Conservation (phyloP, 305 asterid species). For the Coffea humblotiana region DNA sequence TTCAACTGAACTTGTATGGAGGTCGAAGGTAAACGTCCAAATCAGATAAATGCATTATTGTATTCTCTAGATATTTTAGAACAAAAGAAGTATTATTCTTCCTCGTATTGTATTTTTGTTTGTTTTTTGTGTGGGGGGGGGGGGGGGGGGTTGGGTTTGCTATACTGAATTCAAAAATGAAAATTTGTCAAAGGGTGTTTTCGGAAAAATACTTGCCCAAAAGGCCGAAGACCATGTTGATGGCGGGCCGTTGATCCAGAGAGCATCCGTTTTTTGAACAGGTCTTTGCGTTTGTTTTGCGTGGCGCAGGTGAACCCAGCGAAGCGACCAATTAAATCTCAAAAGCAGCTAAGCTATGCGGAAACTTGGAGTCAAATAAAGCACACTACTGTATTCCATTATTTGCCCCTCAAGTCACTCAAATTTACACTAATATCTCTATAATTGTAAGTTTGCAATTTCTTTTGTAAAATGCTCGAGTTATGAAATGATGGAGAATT, state of each 20-base stretch:
- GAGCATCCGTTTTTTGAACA: slow-evolving; percentile 7
- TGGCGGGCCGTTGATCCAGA: background rate
- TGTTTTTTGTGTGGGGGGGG: too few relatives aligned
- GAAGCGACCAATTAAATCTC: background rate
- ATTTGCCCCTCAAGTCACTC: background rate
- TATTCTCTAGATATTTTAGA: too few relatives aligned
- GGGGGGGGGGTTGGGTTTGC: too few relatives aligned
- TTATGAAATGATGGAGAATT: too few relatives aligned
- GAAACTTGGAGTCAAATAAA: background rate
- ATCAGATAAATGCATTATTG: too few relatives aligned
- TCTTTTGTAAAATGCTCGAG: background rate
- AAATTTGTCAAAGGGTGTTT: background rate
- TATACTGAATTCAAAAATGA: background rate
- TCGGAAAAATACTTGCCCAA: background rate
- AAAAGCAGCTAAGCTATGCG: background rate
- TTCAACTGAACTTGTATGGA: too few relatives aligned
- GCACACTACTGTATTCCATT: background rate
- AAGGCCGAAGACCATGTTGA: too few relatives aligned
- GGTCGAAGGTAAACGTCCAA: too few relatives aligned
- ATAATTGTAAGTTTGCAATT: background rate
- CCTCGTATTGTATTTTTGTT: too few relatives aligned
- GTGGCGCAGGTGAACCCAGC: slow-evolving; percentile 6
- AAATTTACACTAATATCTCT: background rate
- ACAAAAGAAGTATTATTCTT: too few relatives aligned
- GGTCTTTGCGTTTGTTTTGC: background rate